Evolutionary conservation across 805 yeast species (phyloP), one percentile per base, ranked within the genome.

Genomic region (Kuraishia ogatae): DNA sequence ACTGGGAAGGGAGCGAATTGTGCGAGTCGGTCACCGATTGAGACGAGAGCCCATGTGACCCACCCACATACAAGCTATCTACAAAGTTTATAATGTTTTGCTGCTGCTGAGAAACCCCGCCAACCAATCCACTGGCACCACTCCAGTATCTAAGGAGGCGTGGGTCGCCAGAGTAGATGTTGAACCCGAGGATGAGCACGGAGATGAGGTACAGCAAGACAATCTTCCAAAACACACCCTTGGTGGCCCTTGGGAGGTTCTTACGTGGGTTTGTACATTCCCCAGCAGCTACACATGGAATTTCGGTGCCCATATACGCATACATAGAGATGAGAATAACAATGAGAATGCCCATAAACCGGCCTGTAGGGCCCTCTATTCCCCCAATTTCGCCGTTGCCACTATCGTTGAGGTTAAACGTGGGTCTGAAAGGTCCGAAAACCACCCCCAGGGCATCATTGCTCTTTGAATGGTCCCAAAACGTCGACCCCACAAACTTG

Each of bases 221-320:
- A 59, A 78, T 68, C 55, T 81, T 64, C 55, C 69, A 62, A 52
- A 75, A 76, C 19, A 77, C 80, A 60, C 74, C 78, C 55, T 73
- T 76, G 61, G 66, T 77, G 22, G 81, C 81, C 10, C 73, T 67
- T 15, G 80, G 80, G 53, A 78, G 66, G 10, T 75, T 69, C 52
- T 74, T 76, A 55, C 81, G 66, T 26, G 82, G 82, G 60, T 78
- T 76, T 50, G 70, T 64, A 17, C 74, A 70, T 61, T 78, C 82
- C 53, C 80, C 74, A 24, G 81, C 81, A n/a, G 75, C 75, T 65
- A 73, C 66, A 1, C 79, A 84, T 8, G 86, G 87, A 62, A 82
- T 79, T 59, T 85, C 91, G 2, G 87, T 83, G 0, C 91, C 91
- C 53, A 84, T 77, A 61, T 81, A 85, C 0, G 90, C 84, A 64